phyloP scores from a whole-genome alignment of 805 yeast genomes.

The Yamadazyma philogaea region DNA sequence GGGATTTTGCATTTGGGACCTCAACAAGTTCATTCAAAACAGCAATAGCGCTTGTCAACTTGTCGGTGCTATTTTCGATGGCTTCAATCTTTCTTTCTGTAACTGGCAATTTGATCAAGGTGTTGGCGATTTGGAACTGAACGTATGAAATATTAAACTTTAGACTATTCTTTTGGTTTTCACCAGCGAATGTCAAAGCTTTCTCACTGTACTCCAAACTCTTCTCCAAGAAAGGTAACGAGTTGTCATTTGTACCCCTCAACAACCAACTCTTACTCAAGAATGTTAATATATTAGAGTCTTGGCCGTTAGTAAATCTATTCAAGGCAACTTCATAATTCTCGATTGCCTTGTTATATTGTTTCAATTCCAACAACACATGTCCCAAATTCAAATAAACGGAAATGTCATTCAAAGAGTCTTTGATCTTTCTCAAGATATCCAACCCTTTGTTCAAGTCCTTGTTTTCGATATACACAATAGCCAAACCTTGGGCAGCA shows the following conservation, averaged over 20 bases:
- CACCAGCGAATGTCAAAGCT: slow-evolving; percentile 43
- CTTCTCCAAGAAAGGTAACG: slow-evolving; percentile 53
- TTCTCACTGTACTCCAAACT: slow-evolving; percentile 61
- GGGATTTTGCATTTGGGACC: slow-evolving; percentile 49
- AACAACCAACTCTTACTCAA: slow-evolving; percentile 87
- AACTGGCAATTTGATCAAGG: slow-evolving; percentile 56
- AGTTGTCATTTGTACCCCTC: slow-evolving; percentile 69
- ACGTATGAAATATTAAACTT: slow-evolving; percentile 80
- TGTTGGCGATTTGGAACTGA: slow-evolving; percentile 84
- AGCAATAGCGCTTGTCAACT: slow-evolving; percentile 60
- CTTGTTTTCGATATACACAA: slow-evolving; percentile 82
- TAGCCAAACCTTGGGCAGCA: slow-evolving; percentile 98
- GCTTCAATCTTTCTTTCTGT: slow-evolving; percentile 61
- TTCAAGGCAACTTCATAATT: slow-evolving; percentile 77
- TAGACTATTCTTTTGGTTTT: slow-evolving; percentile 24
- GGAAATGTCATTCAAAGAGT: slow-evolving; percentile 79
- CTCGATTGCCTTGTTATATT: slow-evolving; percentile 83
- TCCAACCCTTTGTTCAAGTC: slow-evolving; percentile 75
- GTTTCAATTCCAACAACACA: slow-evolving; percentile 76
- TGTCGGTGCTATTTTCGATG: slow-evolving; percentile 53
- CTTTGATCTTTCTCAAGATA: slow-evolving; percentile 83
- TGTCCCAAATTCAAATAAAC: slow-evolving; percentile 86
- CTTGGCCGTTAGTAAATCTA: slow-evolving; percentile 60
- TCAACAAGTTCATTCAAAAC: slow-evolving; percentile 48
- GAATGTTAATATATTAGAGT: slow-evolving; percentile 63